These are phyloP conservation scores for Cryphonectria nitschkei DNA, from an alignment of 2,329 filamentous ascomycete genomes.

Conservation along the genomic window DNA sequence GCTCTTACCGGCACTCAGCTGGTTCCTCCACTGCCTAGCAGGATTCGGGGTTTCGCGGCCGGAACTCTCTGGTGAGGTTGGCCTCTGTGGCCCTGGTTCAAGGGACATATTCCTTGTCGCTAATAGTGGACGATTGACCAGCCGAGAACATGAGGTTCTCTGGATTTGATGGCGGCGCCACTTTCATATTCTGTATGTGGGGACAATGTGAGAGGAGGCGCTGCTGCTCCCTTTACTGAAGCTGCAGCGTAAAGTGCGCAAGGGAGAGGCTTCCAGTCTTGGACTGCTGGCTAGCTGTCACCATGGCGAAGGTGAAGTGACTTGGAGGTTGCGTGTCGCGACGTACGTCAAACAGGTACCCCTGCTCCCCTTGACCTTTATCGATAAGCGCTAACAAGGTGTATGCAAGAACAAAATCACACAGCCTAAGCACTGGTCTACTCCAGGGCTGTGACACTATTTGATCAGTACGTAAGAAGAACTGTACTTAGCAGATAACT, in stretches of 20 bases:
- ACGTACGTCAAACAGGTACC: slow-evolving; percentile 24
- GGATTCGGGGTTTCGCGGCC: slow-evolving; percentile 75
- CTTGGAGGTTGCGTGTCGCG: slow-evolving; percentile 24
- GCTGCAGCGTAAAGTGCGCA: slow-evolving; percentile 10
- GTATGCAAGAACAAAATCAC: neutral
- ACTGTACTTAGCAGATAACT: neutral
- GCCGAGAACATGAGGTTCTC: slow-evolving; percentile 31
- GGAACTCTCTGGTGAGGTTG: slow-evolving; percentile 79
- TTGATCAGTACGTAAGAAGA: neutral
- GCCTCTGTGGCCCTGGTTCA: slow-evolving; percentile 62
- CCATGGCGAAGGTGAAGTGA: slow-evolving; percentile 3
- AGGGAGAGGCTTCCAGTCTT: slow-evolving; percentile 8
- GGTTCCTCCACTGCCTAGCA: slow-evolving; percentile 75
- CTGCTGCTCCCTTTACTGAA: slow-evolving; percentile 14
- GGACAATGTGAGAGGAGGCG: slow-evolving; percentile 10
- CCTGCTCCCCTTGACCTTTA: neutral
- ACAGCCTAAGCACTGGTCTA: neutral
- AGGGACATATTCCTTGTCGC: slow-evolving; percentile 57
- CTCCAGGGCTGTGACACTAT: neutral
- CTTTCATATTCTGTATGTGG: slow-evolving; percentile 27
- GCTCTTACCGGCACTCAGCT: slow-evolving; percentile 73
- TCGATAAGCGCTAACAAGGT: slow-evolving; percentile 10
- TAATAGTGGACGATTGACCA: slow-evolving; percentile 25
- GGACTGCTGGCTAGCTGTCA: slow-evolving; percentile 23
- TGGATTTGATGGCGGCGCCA: slow-evolving; percentile 16